Evolutionary conservation across 805 yeast species (phyloP).

Genomic region (Wickerhamomyces queroliae): DNA sequence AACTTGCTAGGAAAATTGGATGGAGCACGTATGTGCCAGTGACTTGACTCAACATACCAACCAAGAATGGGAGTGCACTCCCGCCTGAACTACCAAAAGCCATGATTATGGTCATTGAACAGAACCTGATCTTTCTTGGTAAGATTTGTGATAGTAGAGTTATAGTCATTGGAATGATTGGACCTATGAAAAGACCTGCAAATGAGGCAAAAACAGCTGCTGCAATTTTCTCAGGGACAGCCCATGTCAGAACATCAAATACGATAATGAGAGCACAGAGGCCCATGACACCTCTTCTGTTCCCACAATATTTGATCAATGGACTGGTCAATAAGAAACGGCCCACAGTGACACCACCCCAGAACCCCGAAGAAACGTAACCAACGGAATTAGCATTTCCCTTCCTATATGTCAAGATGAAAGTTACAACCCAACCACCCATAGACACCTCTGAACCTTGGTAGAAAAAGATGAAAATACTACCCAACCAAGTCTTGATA

Average conservation of each 20-base stretch:
- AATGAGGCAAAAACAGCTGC: constrained; percentile 41
- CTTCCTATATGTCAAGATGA: constrained; percentile 42
- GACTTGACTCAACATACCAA: constrained; percentile 42
- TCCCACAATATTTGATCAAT: constrained; percentile 34
- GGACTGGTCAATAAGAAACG: constrained; percentile 41
- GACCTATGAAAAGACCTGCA: constrained; percentile 52
- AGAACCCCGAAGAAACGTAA: constrained; percentile 57
- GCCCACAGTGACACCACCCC: constrained; percentile 62
- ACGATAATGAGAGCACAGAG: constrained; percentile 29
- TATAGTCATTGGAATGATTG: constrained; percentile 49
- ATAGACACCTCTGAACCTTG: constrained; percentile 60
- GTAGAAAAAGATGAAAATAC: constrained; percentile 50
- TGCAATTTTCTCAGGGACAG: constrained; percentile 34
- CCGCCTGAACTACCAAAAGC: constrained; percentile 57
- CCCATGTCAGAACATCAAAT: constrained; percentile 42
- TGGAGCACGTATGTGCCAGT: constrained; percentile 43
- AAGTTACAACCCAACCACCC: constrained; percentile 65
- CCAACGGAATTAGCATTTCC: constrained; percentile 39
- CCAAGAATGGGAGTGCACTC: constrained; percentile 47
- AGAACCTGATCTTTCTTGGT: constrained; percentile 46
- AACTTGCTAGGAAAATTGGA: constrained; percentile 39
- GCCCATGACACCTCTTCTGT: constrained; percentile 36
- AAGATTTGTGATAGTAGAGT: constrained; percentile 36
- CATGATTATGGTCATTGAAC: constrained; percentile 44
- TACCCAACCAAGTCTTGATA: constrained; percentile 42